Conservation (phyloP, 257 asterid genomes). For the Rauvolfia tetraphylla region DNA sequence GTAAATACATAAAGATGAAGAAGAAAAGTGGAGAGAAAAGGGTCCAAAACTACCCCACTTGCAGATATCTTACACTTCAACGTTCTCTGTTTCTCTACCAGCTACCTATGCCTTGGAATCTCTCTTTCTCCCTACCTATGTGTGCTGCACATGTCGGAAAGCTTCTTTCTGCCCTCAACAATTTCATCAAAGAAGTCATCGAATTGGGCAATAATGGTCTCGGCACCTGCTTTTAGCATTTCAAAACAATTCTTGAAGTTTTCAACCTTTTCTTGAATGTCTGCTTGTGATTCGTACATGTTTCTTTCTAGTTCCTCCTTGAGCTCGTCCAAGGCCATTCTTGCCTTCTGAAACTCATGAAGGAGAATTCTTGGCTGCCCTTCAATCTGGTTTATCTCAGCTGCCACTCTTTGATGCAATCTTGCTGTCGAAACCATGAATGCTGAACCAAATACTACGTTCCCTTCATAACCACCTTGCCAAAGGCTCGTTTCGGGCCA, state of each 20-base stretch:
- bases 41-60: slow-evolving; percentile 16
- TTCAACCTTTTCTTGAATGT: slow-evolving; percentile 41
- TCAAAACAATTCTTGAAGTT: slow-evolving; percentile 56
- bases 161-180: slow-evolving; percentile 78
- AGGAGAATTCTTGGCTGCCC: slow-evolving; percentile 53
- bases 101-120: slow-evolving; percentile 3
- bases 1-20: neutral
- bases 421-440: slow-evolving; percentile 53
- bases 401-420: slow-evolving; percentile 51
- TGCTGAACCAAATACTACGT: slow-evolving; percentile 29
- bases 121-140: slow-evolving; percentile 36
- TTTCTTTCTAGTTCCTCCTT: slow-evolving; percentile 45
- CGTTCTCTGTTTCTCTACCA: slow-evolving; percentile 16
- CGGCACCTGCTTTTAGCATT: slow-evolving; percentile 62
- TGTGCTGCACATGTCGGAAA: slow-evolving; percentile 72
- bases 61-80: slow-evolving; percentile 29
- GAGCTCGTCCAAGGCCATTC: slow-evolving; percentile 42
- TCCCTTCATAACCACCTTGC: slow-evolving; percentile 36
- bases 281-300: slow-evolving; percentile 28
- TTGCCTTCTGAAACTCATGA: slow-evolving; percentile 50
- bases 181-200: slow-evolving; percentile 91
- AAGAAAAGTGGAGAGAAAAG: slow-evolving; percentile 4
- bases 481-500: slow-evolving; percentile 60
- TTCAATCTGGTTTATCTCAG: slow-evolving; percentile 27
- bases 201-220: slow-evolving; percentile 61